phyloP scores from a whole-genome alignment of 1,284 basidiomycete genomes.

The Microbotryum violaceum region DNA sequence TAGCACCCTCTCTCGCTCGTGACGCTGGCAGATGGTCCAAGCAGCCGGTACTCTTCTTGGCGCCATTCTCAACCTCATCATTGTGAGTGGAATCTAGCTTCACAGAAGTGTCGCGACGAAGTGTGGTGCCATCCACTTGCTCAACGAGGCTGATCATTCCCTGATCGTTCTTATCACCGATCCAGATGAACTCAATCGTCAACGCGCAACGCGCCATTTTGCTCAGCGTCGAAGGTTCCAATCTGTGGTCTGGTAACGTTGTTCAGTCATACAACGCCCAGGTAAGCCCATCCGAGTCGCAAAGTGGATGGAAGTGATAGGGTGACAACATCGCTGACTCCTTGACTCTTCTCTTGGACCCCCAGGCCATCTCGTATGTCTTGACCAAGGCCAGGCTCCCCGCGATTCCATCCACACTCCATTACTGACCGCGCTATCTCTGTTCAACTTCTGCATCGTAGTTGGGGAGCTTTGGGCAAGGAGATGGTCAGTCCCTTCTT shows the following conservation, averaged over 20 bases:
- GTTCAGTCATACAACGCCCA: slow-evolving; percentile 52
- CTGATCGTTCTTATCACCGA: slow-evolving; percentile 43
- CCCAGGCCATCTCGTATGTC: no score
- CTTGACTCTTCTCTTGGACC: no score
- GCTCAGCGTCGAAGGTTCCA: slow-evolving; percentile 48
- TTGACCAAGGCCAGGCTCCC: no score
- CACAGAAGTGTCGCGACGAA: no score
- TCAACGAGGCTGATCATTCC: slow-evolving; percentile 51
- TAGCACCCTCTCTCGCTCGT: no score
- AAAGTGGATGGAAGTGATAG: no score
- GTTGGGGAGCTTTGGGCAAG: slow-evolving; percentile 52
- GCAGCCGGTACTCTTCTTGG: slow-evolving; percentile 47
- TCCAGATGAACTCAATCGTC: slow-evolving; percentile 47
- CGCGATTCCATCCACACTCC: no score
- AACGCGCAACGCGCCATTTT: slow-evolving; percentile 48
- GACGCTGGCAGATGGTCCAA: slow-evolving; percentile 39
- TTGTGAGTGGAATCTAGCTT: background rate
- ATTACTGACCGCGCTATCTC: no score
- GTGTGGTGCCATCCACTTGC: slow-evolving; percentile 47
- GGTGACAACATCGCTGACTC: no score
- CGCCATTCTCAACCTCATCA: slow-evolving; percentile 41
- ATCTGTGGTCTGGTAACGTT: slow-evolving; percentile 53
- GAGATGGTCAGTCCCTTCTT: background rate
- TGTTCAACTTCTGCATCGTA: slow-evolving; percentile 39
- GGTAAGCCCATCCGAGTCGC: slow-evolving; percentile 20